phyloP scores from a whole-genome alignment of 2,329 filamentous ascomycete species.

The Fusarium sp. region DNA sequence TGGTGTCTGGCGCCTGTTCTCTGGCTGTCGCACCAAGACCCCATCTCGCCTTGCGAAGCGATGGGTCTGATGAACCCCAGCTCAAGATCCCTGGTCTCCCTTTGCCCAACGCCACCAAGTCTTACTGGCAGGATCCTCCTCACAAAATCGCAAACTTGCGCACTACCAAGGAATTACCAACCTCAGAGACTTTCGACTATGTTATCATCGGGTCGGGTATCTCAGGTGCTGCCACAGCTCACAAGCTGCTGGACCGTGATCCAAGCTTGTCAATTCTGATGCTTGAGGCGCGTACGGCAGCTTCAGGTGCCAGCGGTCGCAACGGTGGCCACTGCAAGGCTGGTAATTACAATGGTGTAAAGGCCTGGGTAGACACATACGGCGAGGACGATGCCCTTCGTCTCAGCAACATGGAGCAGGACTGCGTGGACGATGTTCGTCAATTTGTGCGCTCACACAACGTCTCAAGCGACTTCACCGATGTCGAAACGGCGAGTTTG shows the following conservation, averaged over 20 bases:
- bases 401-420: constrained; percentile 31
- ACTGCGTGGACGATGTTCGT: constrained; percentile 28
- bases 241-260: constrained; percentile 29
- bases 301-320: constrained; percentile 22
- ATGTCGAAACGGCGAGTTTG: constrained; percentile 23
- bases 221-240: constrained; percentile 29
- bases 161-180: constrained; percentile 22
- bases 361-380: constrained; percentile 20
- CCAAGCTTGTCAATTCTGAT: constrained; percentile 23
- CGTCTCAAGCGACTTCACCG: constrained; percentile 31
- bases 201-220: constrained; percentile 33
- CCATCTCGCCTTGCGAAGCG: background rate
- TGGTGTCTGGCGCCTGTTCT: constrained; percentile 13
- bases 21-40: constrained; percentile 10
- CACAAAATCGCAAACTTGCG: constrained; percentile 34
- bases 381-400: constrained; percentile 29
- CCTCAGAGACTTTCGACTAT: constrained; percentile 26
- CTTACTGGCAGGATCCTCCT: constrained; percentile 35
- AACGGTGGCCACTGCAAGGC: constrained; percentile 30
- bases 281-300: constrained; percentile 28
- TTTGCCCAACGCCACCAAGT: constrained; percentile 28
- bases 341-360: constrained; percentile 22
- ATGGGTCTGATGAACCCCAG: constrained; percentile 8
- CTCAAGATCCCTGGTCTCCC: constrained; percentile 28
- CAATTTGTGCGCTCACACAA: constrained; percentile 31